Evolutionary conservation across 352 stramenopile genomes (phyloP).

Genomic region (Phytophthora ramorum): DNA sequence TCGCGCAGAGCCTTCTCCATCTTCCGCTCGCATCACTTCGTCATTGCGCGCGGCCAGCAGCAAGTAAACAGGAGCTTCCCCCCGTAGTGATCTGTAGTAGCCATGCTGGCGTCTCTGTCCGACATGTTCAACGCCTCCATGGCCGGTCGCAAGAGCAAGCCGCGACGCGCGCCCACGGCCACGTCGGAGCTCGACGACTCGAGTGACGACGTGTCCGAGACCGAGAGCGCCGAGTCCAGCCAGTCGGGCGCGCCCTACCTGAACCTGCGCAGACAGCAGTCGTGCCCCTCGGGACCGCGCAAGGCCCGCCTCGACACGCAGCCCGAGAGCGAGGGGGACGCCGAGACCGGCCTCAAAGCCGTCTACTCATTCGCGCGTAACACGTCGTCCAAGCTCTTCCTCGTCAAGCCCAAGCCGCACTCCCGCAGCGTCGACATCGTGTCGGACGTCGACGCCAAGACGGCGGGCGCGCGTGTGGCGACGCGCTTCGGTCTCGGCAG

Average conservation of each 20-base stretch:
- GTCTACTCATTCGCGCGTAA: conserved; percentile 64
- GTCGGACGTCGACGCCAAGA: conserved; percentile 46
- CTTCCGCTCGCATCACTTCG: conserved; percentile 14
- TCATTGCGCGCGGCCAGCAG: conserved; percentile 20
- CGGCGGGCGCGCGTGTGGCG: conserved; percentile 53
- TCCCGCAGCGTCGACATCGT: conserved; percentile 51
- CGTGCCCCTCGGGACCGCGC: conserved; percentile 27
- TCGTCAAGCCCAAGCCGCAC: conserved; percentile 39
- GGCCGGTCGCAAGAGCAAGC: conserved; percentile 21
- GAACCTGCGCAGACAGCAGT: conserved; percentile 33
- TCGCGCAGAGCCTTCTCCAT: conserved; percentile 1
- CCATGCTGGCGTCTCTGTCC: conserved; percentile 43
- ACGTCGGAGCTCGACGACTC: conserved; percentile 52
- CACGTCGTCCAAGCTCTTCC: conserved; percentile 60
- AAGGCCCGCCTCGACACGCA: conserved; percentile 32
- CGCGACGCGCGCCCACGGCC: conserved; percentile 42
- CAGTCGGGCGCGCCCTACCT: conserved; percentile 17
- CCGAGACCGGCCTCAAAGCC: conserved; percentile 36
- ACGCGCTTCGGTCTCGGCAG: conserved; percentile 73
- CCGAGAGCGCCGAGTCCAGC: conserved; percentile 57
- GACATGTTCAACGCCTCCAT: conserved; percentile 27
- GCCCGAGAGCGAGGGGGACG: conserved; percentile 35
- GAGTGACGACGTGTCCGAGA: conserved; percentile 60
- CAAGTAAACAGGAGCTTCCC: background rate
- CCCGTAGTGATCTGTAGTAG: background rate